These are phyloP conservation scores for Brassica hybrid DNA, from an alignment of 441 rosid species.

Conservation along the genomic window DNA sequence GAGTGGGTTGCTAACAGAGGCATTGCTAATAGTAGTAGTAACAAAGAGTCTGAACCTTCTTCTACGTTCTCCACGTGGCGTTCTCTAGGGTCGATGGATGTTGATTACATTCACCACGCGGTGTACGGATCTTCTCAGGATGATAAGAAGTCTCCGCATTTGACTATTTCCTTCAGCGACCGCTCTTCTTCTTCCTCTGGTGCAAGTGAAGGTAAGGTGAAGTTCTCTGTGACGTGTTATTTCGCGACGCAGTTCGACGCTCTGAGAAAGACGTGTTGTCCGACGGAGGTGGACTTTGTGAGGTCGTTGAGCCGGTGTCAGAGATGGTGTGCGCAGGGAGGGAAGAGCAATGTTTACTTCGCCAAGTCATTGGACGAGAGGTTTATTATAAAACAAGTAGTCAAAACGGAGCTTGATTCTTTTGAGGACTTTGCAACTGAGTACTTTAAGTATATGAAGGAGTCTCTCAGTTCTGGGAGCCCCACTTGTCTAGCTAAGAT, in stretches of 20 bases:
- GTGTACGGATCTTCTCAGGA: constrained; percentile 70
- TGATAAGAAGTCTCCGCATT: constrained; percentile 70
- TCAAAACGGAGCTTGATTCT: constrained; percentile 84
- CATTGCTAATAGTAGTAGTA: constrained; percentile 42
- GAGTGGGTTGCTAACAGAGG: constrained; percentile 66
- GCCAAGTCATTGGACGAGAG: constrained; percentile 94
- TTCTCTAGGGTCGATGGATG: constrained; percentile 66
- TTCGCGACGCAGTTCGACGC: constrained; percentile 85
- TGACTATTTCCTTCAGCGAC: constrained; percentile 71
- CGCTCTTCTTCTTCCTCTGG: constrained; percentile 48
- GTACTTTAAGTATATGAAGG: constrained; percentile 78
- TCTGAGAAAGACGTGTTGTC: constrained; percentile 82
- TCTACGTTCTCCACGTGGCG: constrained; percentile 70
- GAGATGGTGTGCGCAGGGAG: constrained; percentile 96
- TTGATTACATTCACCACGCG: constrained; percentile 62
- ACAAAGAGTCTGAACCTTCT: constrained; percentile 53
- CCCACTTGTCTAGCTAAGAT: constrained; percentile 97
- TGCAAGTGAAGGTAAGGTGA: constrained; percentile 65
- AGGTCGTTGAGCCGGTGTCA: constrained; percentile 86
- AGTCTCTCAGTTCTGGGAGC: constrained; percentile 67
- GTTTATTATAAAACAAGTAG: constrained; percentile 88
- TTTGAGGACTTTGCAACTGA: constrained; percentile 81
- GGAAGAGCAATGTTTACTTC: constrained; percentile 92
- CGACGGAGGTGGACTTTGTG: constrained; percentile 72
- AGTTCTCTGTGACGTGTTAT: constrained; percentile 85